Evolutionary conservation across 176 grass and related monocot genomes (phyloP).

Genomic region (Microstegium vimineum): DNA sequence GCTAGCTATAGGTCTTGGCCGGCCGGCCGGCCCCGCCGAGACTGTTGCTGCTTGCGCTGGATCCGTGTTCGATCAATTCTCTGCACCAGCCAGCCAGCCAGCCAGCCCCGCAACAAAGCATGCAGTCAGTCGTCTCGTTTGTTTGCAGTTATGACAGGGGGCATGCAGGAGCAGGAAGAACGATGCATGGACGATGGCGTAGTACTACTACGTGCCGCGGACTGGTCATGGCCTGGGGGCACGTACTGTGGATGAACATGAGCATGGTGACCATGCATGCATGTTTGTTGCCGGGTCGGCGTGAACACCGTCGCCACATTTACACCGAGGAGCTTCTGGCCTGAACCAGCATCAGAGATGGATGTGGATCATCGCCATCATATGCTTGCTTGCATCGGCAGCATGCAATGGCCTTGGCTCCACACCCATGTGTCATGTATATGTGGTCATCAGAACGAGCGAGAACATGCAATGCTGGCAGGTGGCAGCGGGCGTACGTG

Average conservation of each 20-base stretch:
- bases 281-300: not conserved
- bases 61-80: not conserved
- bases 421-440: no score
- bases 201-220: no score
- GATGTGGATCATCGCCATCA: not conserved
- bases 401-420: no score
- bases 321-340: not conserved
- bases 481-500: not conserved
- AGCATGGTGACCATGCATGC: not conserved
- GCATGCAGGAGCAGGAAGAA: no score
- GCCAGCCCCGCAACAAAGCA: not conserved
- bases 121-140: not conserved
- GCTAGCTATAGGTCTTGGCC: no score
- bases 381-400: no score
- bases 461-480: not conserved
- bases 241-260: constrained; percentile 13
- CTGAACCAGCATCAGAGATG: not conserved
- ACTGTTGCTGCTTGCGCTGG: not conserved
- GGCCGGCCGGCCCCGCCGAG: not conserved
- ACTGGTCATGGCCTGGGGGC: no score
- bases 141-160: not conserved
- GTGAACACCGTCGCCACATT: not conserved
- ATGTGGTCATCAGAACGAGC: not conserved
- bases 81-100: not conserved
- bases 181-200: no score